phyloP scores from a whole-genome alignment of 768 basidiomycete species.

The Lentinula sp. region DNA sequence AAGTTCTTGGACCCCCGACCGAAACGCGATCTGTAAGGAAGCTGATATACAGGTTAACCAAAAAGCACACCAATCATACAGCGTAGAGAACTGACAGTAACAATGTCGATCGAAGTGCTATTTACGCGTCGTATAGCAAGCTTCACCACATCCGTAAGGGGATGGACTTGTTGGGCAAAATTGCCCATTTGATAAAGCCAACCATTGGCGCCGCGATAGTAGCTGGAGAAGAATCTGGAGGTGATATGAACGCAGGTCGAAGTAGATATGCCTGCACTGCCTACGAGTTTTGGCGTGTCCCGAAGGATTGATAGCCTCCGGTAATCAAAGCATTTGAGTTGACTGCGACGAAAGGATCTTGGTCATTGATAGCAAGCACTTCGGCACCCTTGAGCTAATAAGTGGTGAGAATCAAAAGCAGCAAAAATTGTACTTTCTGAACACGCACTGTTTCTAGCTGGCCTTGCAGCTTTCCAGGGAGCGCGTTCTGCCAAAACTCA shows the following conservation, averaged over 20 bases:
- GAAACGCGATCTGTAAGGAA: slow-evolving; percentile 55
- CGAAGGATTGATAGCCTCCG: slow-evolving; percentile 47
- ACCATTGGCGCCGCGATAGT: slow-evolving; percentile 25
- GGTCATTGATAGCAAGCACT: slow-evolving; percentile 47
- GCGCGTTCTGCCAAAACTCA: slow-evolving; percentile 47
- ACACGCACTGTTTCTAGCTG: slow-evolving; percentile 10
- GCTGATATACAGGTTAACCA: slow-evolving; percentile 19
- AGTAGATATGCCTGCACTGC: slow-evolving; percentile 9
- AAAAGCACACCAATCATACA: not conserved
- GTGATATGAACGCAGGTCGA: not conserved
- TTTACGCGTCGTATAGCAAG: slow-evolving; percentile 41
- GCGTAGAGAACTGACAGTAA: slow-evolving; percentile 31
- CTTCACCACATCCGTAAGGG: slow-evolving; percentile 40
- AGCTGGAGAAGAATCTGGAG: slow-evolving; percentile 41
- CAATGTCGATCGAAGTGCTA: slow-evolving; percentile 29
- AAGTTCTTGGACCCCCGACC: slow-evolving; percentile 38
- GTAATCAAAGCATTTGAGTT: slow-evolving; percentile 44
- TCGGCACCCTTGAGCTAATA: slow-evolving; percentile 38
- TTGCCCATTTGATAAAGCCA: slow-evolving; percentile 43
- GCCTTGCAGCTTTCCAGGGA: slow-evolving; percentile 40
- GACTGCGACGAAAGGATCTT: slow-evolving; percentile 44
- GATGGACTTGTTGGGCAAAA: slow-evolving; percentile 50
- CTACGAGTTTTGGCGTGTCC: slow-evolving; percentile 43
- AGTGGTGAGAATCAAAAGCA: not conserved
- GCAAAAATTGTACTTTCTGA: not conserved